Conservation (phyloP, 495 filamentous ascomycete genomes). For the Physcia stellaris region DNA sequence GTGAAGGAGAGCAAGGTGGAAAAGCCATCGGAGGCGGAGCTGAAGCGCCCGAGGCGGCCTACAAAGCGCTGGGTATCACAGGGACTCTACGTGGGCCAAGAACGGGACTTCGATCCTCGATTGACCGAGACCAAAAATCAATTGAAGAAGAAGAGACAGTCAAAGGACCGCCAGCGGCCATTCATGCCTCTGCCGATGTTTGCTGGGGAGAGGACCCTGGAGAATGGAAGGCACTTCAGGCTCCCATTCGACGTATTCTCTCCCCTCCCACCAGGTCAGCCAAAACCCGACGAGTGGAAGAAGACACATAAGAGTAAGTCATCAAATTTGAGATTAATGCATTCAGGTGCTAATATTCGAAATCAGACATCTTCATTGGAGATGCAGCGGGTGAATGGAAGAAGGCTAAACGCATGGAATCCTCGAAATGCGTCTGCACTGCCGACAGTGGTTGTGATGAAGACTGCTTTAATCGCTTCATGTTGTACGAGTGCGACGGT, state of each 20-base stretch:
- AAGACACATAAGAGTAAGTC: constrained; percentile 77
- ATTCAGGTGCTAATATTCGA: constrained; percentile 10
- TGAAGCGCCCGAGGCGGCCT: constrained; percentile 26
- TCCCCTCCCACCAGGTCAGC: constrained; percentile 69
- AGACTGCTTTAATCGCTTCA: constrained; percentile 82
- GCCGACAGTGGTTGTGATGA: constrained; percentile 72
- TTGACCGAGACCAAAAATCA: constrained; percentile 50
- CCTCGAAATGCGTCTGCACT: constrained; percentile 70
- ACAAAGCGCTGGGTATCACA: constrained; percentile 64
- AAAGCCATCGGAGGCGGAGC: constrained; percentile 22
- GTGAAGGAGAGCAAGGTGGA: constrained; percentile 20
- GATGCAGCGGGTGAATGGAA: constrained; percentile 80
- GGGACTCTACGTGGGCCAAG: constrained; percentile 84
- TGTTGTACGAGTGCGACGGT: constrained; percentile 93
- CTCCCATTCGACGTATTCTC: constrained; percentile 83
- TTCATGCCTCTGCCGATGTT: constrained; percentile 57
- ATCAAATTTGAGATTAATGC: neutral
- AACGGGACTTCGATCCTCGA: constrained; percentile 45
- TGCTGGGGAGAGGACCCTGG: constrained; percentile 43
- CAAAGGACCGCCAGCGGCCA: constrained; percentile 25
- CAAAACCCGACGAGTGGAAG: constrained; percentile 80
- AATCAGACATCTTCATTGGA: constrained; percentile 79
- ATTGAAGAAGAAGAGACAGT: constrained; percentile 34
- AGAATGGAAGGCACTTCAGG: constrained; percentile 63
- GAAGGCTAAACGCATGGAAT: constrained; percentile 55